Base-by-base conservation (phyloP, 2,329 filamentous ascomycete genomes). In the Ophiostoma perfectum region DNA sequence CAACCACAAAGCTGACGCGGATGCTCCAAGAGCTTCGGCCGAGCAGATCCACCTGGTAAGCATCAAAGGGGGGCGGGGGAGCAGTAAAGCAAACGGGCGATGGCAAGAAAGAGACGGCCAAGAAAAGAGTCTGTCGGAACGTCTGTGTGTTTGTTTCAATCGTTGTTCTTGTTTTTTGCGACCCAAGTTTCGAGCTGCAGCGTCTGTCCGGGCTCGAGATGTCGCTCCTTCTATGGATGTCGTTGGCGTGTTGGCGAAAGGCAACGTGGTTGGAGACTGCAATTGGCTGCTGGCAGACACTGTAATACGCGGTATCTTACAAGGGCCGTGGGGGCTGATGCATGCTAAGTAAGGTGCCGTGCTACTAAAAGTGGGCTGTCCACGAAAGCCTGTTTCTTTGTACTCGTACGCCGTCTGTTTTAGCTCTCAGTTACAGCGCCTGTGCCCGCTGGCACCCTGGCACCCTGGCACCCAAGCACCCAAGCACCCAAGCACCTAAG, bases 11-110 rank as follows among this genome's bases (percentile, higher is more conserved):
- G 68, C 67, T 52, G 64, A 65, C 38, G 70, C 66, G 47, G 64
- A 66, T 64, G 66, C 68, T 69, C 66, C 38, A 64, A 27, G 64
- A 68, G 66, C 62, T 66, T 67, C 70, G 52, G 68, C 66, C 66
- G 66, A 44, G 58, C 14, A 7, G 66, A 58, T 52, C 42, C 39
- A 66, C 65, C 66, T 65, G 63, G 41, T 39, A 68, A 63, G 36
- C 66, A 38, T 44, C 67, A 42, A 69, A 64, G 41, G 16, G 18
- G 62, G 45, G 58, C 65, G 45, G 64, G 45, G 65, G 41, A 18
- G 44, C 16, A 16, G 18, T 58, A n/a, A 5, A 41, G 47, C 2
- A 11, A 16, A 11, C 38, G 8, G 14, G 66, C 66, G 49, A 39
- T 5, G 39, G 16, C 9, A 5, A n/a, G 52, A 27, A 27, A 7